phyloP scores from a whole-genome alignment of 257 asterid species.

The Fraxinus anomala region DNA sequence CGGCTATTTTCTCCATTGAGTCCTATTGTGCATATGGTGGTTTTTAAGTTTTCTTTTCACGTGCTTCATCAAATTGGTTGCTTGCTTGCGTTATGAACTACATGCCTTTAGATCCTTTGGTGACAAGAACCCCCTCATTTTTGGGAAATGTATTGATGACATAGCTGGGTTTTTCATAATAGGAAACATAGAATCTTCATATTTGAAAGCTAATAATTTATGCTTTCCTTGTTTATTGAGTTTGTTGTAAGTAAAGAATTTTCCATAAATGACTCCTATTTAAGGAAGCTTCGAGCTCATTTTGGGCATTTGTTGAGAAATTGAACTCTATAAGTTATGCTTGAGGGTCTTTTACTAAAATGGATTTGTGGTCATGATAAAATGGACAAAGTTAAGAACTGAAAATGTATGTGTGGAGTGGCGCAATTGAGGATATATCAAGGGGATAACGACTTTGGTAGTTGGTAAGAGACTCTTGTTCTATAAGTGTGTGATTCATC shows the following conservation, averaged over 20 bases:
- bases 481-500: neutral
- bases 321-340: neutral
- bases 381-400: neutral
- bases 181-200: constrained; percentile 11
- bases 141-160: constrained; percentile 17
- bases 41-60: constrained; percentile 14
- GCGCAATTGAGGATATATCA: neutral
- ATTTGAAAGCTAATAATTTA: neutral
- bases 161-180: constrained; percentile 18
- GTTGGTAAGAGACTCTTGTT: neutral
- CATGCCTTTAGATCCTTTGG: constrained; percentile 16
- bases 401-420: neutral
- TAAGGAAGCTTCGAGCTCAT: no score
- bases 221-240: constrained; percentile 1
- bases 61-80: constrained; percentile 3
- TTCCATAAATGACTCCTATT: neutral
- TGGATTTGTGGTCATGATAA: neutral
- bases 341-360: neutral
- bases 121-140: constrained; percentile 17
- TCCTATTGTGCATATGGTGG: constrained; percentile 38
- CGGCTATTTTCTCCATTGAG: constrained; percentile 27
- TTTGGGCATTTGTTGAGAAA: no score
- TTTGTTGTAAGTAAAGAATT: neutral
- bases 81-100: constrained; percentile 22
- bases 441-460: neutral